A percentile compares a stretch with the other conserved stretches of the same genome.
Evolutionary conservation across 148 eudicot species (phyloP).

Genomic region (Pouteria glomerata): DNA sequence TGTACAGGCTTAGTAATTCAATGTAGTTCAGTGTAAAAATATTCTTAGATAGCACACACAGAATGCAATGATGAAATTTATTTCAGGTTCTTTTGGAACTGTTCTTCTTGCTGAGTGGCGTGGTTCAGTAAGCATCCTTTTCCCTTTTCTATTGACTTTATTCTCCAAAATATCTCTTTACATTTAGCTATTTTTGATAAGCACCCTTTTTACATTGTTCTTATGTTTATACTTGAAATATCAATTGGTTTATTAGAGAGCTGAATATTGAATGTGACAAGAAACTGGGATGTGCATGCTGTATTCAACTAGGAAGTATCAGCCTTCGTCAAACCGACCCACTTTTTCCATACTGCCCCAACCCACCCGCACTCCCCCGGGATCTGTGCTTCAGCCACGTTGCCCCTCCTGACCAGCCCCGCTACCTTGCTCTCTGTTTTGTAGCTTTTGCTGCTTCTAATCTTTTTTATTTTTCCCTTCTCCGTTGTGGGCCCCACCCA

Average conservation of each 20-base stretch:
- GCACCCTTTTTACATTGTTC: no score
- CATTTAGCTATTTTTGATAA: neutral
- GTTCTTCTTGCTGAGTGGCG: constrained; percentile 94
- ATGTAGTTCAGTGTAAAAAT: neutral
- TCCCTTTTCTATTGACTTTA: neutral
- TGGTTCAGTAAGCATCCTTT: constrained; percentile 56
- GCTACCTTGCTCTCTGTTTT: no score
- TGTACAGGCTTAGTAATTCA: neutral
- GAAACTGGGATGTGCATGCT: constrained; percentile 3
- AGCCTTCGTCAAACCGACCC: no score
- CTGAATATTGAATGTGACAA: neutral
- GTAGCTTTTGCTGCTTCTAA: no score
- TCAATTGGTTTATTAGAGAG: neutral
- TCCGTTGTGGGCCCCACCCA: no score
- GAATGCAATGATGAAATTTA: neutral
- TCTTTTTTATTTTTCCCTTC: no score
- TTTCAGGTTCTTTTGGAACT: constrained; percentile 89
- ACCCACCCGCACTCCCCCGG: no score
- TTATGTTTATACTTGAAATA: no score
- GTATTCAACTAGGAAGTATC: no score
- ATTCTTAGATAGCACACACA: neutral
- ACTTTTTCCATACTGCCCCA: no score
- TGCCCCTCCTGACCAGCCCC: no score
- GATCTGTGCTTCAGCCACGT: no score
- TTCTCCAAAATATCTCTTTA: neutral